A percentile compares a stretch with the other conserved stretches of the same genome.
Evolutionary conservation across 208 protist species (phyloP).

Genomic region (Jaenimonas drosophilae): DNA sequence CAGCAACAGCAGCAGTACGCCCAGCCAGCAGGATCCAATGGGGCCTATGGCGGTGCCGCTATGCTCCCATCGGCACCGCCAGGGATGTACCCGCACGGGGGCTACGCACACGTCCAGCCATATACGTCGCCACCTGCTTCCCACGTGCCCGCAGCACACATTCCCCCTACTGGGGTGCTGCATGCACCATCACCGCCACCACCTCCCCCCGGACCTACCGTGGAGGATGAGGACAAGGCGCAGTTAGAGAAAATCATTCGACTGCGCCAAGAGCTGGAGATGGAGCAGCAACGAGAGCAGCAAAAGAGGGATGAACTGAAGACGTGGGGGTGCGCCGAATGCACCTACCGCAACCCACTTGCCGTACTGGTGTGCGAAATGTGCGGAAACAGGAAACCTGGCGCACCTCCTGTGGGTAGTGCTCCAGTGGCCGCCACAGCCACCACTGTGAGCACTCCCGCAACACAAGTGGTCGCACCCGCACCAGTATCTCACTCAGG

Average conservation of each 20-base stretch:
- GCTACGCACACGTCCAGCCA: no score
- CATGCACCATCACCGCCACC: background rate
- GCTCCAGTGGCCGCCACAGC: conserved; percentile 1
- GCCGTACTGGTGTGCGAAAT: conserved; percentile 38
- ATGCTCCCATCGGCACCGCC: no score
- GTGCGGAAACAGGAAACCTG: conserved; percentile 20
- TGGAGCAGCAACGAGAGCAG: conserved; percentile 61
- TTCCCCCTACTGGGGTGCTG: no score
- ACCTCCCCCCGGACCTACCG: conserved; percentile 6
- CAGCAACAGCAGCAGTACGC: no score
- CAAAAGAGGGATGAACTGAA: conserved; percentile 47
- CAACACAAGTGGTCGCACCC: background rate
- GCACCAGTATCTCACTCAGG: background rate
- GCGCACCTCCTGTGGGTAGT: conserved; percentile 19
- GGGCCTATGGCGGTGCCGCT: no score
- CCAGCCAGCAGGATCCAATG: no score
- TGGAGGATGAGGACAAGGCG: conserved; percentile 59
- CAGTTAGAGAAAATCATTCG: conserved; percentile 81
- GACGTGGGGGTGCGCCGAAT: conserved; percentile 66
- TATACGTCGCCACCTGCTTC: no score
- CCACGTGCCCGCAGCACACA: conserved; percentile 5
- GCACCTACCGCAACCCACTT: conserved; percentile 71
- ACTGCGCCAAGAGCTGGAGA: conserved; percentile 66
- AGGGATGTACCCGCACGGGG: no score
- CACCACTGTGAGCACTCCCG: background rate